Evolutionary conservation across 2,329 filamentous ascomycete genomes (phyloP), one percentile per base, ranked within the genome.

Genomic region (Aspergillus felis): DNA sequence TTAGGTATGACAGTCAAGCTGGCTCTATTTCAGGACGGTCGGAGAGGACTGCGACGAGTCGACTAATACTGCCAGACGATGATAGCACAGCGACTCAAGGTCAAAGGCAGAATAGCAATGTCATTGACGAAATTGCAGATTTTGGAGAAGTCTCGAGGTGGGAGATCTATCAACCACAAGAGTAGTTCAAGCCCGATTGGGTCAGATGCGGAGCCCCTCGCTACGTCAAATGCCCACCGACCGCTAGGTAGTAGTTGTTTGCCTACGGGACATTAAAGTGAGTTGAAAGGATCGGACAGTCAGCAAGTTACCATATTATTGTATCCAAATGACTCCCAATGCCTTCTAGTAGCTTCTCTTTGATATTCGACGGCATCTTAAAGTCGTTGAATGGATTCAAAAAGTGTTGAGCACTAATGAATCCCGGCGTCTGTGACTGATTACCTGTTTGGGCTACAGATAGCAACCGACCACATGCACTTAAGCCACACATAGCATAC

Each of bases 161-260:
- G 46, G 22, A 22, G 50, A 41, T 20, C 41, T 54, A 27, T 50
- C 27, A 20, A 12, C 14, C 20, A n/a, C 10, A 38, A 38, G 12
- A 38, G 20, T 35, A 51, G 49, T 27, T n/a, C n/a, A 20, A 29
- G 56, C 60, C 57, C 57, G 59, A 59, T 58, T 59, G 49, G 62
- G 60, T 58, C 61, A 57, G 57, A 65, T 66, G 63, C 63, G 63
- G 61, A 65, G 60, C 63, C 64, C 63, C 63, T 65, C 63, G 61
- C 56, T 56, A 59, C 53, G 47, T 53, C 55, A 56, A 28, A 32
- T 41, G 35, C 28, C 44, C 44, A 25, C 44, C 44, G 22, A 47
- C 44, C 44, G 17, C n/a, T 10, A 14, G 44, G 14, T 6, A 14
- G 17, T 44, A 12, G 20, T 9, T 12, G 22, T 47, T 10, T 24